Evolutionary conservation across 2,329 filamentous ascomycete genomes (phyloP), one percentile per base, ranked within the genome.

Genomic region (Pochonia chlamydosporia): DNA sequence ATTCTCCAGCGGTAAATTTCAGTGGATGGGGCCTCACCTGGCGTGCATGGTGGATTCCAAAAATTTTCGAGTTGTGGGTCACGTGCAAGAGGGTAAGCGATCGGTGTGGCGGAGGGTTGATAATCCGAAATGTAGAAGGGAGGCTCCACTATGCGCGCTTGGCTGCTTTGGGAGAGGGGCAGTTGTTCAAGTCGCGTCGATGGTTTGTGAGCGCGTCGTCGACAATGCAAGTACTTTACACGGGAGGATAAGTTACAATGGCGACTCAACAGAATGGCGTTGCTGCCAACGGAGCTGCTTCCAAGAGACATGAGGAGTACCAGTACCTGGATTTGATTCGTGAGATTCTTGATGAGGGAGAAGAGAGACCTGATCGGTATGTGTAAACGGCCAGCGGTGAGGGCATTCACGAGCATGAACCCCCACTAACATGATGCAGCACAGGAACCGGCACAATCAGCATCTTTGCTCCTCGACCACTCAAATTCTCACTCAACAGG

Each of bases 361-460:
- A 99, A 66, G 84, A 90, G 63, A 85, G 93, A 16, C 90, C 89
- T 26, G 93, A 99, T 66, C 79, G 89, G 85, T 87, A 73, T 28
- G 58, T 26, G n/a, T 5, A 7, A 18, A 35, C 31, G 14, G 16
- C 1, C n/a, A n/a, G 31, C 31, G n/a, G 13, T 13, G 33, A 20
- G 14, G 5, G 21, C 16, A 16, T 21, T 4, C 48, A 7, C 16
- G 18, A 43, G 4, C 3, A n/a, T n/a, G 3, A 30, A 23, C 13
- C 11, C 13, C 3, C n/a, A 25, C 33, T 11, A 49, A 26, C 21
- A 11, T 14, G 14, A 11, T 47, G 8, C 54, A 89, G 89, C 56
- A 99, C 93, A 4, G 93, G 93, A 45, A 99, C 93, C 4, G 93
- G 93, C 47, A 99, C 93, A 10, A 81, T 84, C 61, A 90, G 90